Conservation (phyloP, 2,329 filamentous ascomycete species). For the Ceratocystis destructans region DNA sequence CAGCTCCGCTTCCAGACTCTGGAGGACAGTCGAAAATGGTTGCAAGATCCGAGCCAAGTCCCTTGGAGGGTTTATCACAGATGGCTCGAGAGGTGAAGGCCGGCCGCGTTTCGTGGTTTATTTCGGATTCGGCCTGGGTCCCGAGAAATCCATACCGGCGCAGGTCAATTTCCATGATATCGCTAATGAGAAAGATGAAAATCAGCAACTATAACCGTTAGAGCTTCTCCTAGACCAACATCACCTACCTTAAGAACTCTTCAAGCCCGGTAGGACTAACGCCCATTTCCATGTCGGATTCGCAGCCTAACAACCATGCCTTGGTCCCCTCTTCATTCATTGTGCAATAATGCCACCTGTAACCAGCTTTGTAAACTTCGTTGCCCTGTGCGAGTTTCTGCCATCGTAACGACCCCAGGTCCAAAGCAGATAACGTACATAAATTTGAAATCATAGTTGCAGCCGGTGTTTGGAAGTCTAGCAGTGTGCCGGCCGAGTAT, state of each 20-base stretch:
- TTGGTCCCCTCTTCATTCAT: constrained; percentile 92
- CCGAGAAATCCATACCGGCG: constrained; percentile 82
- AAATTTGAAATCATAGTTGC: constrained; percentile 75
- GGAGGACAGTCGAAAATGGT: constrained; percentile 73
- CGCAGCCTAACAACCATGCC: constrained; percentile 90
- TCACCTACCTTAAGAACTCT: constrained; percentile 60
- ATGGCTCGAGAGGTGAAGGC: not conserved
- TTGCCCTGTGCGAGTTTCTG: constrained; percentile 88
- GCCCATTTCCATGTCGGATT: constrained; percentile 56
- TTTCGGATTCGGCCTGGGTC: constrained; percentile 51
- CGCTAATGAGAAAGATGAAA: constrained; percentile 33
- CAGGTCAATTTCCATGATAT: constrained; percentile 87
- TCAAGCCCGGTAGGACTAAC: constrained; percentile 60
- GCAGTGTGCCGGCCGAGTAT: constrained; percentile 79
- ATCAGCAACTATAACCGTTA: constrained; percentile 20
- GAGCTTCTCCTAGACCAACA: not conserved
- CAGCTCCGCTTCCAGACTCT: constrained; percentile 71
- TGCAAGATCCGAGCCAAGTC: constrained; percentile 72
- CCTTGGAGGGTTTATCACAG: constrained; percentile 32
- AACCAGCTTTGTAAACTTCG: constrained; percentile 83
- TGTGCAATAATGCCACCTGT: constrained; percentile 96
- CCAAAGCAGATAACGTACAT: constrained; percentile 79
- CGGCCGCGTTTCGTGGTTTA: constrained; percentile 26
- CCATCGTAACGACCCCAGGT: constrained; percentile 79
- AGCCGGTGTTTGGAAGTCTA: constrained; percentile 89